Conservation (phyloP, 805 yeast species). For the Candida saitoana region DNA sequence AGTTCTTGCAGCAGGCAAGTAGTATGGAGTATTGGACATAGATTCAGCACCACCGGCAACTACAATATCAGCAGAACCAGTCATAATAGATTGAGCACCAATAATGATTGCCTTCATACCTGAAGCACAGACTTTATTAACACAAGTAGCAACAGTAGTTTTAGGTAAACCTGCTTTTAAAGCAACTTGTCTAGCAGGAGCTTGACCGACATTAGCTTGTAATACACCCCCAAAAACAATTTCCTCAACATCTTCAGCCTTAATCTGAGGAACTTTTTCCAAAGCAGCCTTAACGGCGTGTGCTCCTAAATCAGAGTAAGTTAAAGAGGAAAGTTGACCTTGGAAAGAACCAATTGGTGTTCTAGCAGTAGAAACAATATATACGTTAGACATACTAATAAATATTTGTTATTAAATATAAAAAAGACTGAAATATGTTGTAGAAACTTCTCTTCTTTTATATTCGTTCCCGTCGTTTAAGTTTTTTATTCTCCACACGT, state of each 20-base stretch:
- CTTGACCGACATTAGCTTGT: slow-evolving; percentile 93
- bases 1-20: slow-evolving; percentile 75
- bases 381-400: slow-evolving; percentile 44
- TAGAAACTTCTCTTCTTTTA: neutral
- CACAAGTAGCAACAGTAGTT: slow-evolving; percentile 78
- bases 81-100: slow-evolving; percentile 84
- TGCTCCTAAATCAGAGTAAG: slow-evolving; percentile 84
- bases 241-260: slow-evolving; percentile 79
- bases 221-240: slow-evolving; percentile 89
- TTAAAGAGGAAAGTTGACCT: slow-evolving; percentile 71
- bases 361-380: slow-evolving; percentile 87
- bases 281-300: slow-evolving; percentile 89
- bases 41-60: slow-evolving; percentile 98
- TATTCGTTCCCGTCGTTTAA: neutral
- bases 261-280: slow-evolving; percentile 74
- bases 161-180: slow-evolving; percentile 82
- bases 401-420: neutral
- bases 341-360: slow-evolving; percentile 96
- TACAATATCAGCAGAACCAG: slow-evolving; percentile 88
- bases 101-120: slow-evolving; percentile 88
- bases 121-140: slow-evolving; percentile 96
- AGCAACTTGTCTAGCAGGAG: slow-evolving; percentile 98
- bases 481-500: neutral
- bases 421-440: too few relatives aligned
- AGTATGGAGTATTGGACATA: slow-evolving; percentile 95